phyloP scores from a whole-genome alignment of 345 rosid species.

The Chamaenerion angustifolium region DNA sequence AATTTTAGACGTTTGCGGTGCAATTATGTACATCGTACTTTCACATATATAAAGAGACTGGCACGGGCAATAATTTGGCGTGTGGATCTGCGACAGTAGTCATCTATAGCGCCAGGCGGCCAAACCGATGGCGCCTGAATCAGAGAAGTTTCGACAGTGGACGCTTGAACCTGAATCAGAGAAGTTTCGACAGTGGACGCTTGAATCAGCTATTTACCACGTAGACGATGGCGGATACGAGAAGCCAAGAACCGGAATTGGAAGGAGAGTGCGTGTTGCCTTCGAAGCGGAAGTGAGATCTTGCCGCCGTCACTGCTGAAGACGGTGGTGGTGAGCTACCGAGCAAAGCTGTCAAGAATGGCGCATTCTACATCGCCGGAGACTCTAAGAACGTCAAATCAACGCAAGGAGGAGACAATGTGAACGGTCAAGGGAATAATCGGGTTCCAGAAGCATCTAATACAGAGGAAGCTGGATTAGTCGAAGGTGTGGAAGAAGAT shows the following conservation, averaged over 20 bases:
- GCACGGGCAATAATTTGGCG: too few relatives aligned
- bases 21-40: too few relatives aligned
- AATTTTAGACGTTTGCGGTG: too few relatives aligned
- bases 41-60: too few relatives aligned
- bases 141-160: too few relatives aligned
- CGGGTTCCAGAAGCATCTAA: neutral
- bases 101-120: too few relatives aligned
- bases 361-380: neutral
- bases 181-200: neutral
- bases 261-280: neutral
- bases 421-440: conserved; percentile 4
- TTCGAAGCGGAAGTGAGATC: conserved; percentile 13
- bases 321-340: neutral
- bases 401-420: neutral
- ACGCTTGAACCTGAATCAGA: neutral
- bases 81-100: too few relatives aligned
- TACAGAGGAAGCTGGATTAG: neutral
- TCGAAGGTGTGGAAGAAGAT: neutral
- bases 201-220: neutral
- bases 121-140: too few relatives aligned
- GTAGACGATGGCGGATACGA: conserved; percentile 5
- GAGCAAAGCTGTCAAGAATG: conserved; percentile 6
- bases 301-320: conserved; percentile 1
- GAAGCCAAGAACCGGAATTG: neutral
- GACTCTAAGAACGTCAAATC: neutral